phyloP scores from a whole-genome alignment of 2,329 filamentous ascomycete genomes.

The Penicillium paneum region DNA sequence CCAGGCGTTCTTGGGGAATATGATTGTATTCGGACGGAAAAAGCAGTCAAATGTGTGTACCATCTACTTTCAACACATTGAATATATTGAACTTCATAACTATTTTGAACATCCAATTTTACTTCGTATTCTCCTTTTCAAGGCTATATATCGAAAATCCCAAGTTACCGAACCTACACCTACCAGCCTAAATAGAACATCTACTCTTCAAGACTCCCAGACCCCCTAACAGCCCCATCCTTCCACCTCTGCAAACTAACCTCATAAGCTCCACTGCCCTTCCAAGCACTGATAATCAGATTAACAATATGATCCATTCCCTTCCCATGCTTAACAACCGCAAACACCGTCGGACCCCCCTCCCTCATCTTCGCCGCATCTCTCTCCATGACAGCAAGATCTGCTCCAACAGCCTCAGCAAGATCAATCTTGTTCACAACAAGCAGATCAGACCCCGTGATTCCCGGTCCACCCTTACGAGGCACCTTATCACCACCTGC shows the following conservation, averaged over 20 bases:
- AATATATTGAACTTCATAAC: constrained; percentile 6
- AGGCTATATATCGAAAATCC: not conserved
- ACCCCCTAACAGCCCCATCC: constrained; percentile 37
- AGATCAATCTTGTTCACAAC: constrained; percentile 98
- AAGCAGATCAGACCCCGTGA: constrained; percentile 90
- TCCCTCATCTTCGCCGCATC: constrained; percentile 94
- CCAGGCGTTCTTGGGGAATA: constrained; percentile 23
- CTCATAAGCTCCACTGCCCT: constrained; percentile 71
- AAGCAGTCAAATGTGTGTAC: constrained; percentile 17
- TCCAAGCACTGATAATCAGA: constrained; percentile 88
- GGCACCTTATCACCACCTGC: constrained; percentile 95
- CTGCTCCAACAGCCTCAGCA: constrained; percentile 84
- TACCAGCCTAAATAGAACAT: not conserved
- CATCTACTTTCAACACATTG: constrained; percentile 8
- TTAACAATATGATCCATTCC: constrained; percentile 83
- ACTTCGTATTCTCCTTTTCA: not conserved
- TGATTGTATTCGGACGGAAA: constrained; percentile 20
- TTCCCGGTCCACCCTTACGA: constrained; percentile 90
- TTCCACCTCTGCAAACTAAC: constrained; percentile 46
- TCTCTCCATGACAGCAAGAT: constrained; percentile 88
- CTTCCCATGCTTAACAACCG: constrained; percentile 90
- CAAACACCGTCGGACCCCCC: constrained; percentile 91
- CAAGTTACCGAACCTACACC: not conserved
- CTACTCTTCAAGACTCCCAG: constrained; percentile 34
- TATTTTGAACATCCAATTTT: not conserved